A percentile compares a stretch with the other conserved stretches of the same genome.
phyloP scores from a whole-genome alignment of 2,329 filamentous ascomycete species.

The Chaetomium olivaceum region DNA sequence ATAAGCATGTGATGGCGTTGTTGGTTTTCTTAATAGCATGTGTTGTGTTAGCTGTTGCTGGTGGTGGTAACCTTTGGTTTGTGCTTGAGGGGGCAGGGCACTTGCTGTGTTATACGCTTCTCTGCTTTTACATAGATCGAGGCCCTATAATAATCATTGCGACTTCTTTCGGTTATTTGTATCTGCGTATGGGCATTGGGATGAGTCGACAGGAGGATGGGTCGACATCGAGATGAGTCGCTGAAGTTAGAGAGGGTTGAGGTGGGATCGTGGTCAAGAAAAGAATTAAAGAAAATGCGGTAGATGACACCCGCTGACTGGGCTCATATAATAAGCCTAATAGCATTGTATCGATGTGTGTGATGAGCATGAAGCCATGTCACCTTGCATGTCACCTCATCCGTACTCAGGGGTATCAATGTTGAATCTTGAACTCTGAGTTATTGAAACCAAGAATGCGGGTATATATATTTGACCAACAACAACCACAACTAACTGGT shows the following conservation, averaged over 20 bases:
- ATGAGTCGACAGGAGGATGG: too few relatives aligned
- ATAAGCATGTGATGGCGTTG: slow-evolving; percentile 17
- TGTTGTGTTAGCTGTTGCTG: background rate
- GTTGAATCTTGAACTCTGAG: background rate
- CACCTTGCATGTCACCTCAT: background rate
- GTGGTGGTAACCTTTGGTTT: background rate
- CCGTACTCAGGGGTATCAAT: background rate
- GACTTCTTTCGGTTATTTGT: background rate
- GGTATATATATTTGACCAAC: background rate
- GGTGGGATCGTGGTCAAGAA: background rate
- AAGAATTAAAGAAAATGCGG: too few relatives aligned
- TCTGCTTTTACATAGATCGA: background rate
- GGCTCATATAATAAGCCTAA: background rate
- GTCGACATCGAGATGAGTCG: too few relatives aligned
- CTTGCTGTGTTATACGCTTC: background rate
- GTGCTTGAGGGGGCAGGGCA: background rate
- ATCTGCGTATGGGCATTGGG: background rate
- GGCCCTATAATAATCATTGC: background rate
- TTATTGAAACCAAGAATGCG: background rate
- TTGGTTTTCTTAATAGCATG: background rate
- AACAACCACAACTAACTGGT: background rate
- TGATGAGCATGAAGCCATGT: background rate
- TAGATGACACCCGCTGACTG: background rate
- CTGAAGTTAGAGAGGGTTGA: too few relatives aligned
- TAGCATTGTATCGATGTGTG: background rate